Evolutionary conservation across 2,329 filamentous ascomycete species (phyloP), one percentile per base, ranked within the genome.

Genomic region (Leptosphaerulina australis): DNA sequence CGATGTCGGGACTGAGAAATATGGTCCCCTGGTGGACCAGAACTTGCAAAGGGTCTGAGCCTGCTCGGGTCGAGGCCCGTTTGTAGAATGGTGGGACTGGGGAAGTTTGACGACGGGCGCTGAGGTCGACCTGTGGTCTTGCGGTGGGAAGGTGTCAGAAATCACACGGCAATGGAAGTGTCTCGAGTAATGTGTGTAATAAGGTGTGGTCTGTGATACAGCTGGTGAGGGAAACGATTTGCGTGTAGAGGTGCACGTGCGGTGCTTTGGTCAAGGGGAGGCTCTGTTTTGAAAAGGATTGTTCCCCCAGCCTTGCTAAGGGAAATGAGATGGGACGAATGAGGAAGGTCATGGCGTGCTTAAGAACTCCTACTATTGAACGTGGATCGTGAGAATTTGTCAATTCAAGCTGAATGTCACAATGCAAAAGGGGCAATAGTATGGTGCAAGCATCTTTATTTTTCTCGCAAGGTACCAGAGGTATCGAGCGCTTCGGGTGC

Each of bases 381-480:
- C 35, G 20, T 25, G 44, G n/a, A 46, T 46, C 44, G 44, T 46
- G 44, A 46, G 35, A 26, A 20, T 33, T 24, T 25, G n/a, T n/a
- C n/a, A n/a, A n/a, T n/a, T n/a, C n/a, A n/a, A 24, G n/a, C 4
- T 26, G 18, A 20, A 15, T 30, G 28, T 9, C 37, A 40, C 18
- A 18, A 30, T 31, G 26, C 21, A 8, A 41, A 41, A 41, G 38
- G 38, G 41, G 33, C 14, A 37, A 45, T 17, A 15, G 5, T 26
- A 20, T 29, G 22, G 3, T 25, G 43, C 24, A n/a, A 38, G 31
- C 26, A 45, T 37, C 30, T 44, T 35, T 30, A 44, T 44, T 44
- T n/a, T 34, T 11, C 15, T 43, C 28, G 26, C 28, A 15, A 25
- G 12, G n/a, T n/a, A n/a, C n/a, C n/a, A n/a, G n/a, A n/a, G n/a